Evolutionary conservation across 179 eudicot genomes (phyloP).

Genomic region (Nepenthes alata): DNA sequence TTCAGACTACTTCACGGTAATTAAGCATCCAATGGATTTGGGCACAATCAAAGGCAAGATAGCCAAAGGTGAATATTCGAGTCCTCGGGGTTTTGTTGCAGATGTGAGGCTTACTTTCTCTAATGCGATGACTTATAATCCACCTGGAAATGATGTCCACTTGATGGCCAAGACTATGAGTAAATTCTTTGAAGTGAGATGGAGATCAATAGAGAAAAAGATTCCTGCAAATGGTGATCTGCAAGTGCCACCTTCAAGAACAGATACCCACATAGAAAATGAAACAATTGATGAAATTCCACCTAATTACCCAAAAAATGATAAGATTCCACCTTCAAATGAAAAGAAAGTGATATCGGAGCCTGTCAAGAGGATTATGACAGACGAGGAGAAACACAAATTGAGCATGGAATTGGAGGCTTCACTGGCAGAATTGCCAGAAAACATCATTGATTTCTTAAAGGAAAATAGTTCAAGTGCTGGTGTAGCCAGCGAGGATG

Average conservation of each 20-base stretch:
- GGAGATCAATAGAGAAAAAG: conserved; percentile 12
- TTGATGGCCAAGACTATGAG: conserved; percentile 8
- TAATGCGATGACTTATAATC: conserved; percentile 10
- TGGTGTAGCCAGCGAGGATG: conserved; percentile 4
- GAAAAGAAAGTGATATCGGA: not conserved
- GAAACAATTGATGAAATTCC: not conserved
- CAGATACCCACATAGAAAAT: conserved; percentile 1
- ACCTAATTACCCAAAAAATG: no score
- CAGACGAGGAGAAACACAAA: conserved; percentile 5
- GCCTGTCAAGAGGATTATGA: not conserved
- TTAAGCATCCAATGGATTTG: not conserved
- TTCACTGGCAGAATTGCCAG: conserved; percentile 2
- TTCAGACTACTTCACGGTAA: conserved; percentile 9
- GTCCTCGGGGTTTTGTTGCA: conserved; percentile 7
- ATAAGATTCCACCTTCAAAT: not conserved
- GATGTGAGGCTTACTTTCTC: conserved; percentile 12
- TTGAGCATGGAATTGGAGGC: conserved; percentile 6
- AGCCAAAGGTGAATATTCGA: conserved; percentile 4
- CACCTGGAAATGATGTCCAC: conserved; percentile 4
- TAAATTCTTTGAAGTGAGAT: conserved; percentile 4
- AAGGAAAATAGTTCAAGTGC: conserved; percentile 6
- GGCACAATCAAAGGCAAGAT: conserved; percentile 10
- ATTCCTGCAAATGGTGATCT: conserved; percentile 9
- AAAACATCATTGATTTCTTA: conserved; percentile 4
- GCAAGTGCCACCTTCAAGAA: conserved; percentile 14